phyloP scores from a whole-genome alignment of 805 yeast species.

The Cyberlindnera xylosilytica region DNA sequence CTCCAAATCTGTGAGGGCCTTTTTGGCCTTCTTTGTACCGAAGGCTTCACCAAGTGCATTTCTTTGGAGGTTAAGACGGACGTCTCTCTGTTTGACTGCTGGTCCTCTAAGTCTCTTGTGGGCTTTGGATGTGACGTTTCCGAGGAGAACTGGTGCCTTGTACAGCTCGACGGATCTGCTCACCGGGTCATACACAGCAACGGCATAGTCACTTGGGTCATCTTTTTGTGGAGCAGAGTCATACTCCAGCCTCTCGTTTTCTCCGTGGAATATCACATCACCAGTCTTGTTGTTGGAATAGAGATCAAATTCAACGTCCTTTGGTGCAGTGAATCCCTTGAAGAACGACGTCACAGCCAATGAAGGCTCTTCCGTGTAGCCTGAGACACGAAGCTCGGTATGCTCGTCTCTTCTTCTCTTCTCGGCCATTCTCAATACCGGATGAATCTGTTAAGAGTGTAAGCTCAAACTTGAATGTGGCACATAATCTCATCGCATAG shows the following conservation, averaged over 20 bases:
- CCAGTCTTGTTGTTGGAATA: constrained; percentile 39
- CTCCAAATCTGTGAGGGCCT: constrained; percentile 76
- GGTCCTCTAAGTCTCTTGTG: constrained; percentile 61
- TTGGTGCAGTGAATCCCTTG: constrained; percentile 68
- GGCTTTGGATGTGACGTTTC: constrained; percentile 61
- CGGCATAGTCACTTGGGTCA: constrained; percentile 48
- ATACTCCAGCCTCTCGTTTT: constrained; percentile 67
- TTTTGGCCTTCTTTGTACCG: constrained; percentile 95
- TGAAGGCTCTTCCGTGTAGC: constrained; percentile 39
- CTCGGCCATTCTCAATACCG: constrained; percentile 5
- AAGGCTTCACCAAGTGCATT: constrained; percentile 91
- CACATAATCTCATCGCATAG: constrained; percentile 1
- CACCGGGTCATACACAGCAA: constrained; percentile 77
- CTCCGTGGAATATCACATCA: constrained; percentile 70
- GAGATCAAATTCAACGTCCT: constrained; percentile 56
- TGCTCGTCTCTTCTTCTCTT: constrained; percentile 37
- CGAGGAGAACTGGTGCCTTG: constrained; percentile 59
- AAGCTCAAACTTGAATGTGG: not conserved
- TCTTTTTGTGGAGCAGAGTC: constrained; percentile 49
- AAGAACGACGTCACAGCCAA: constrained; percentile 70
- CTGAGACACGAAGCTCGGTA: constrained; percentile 39
- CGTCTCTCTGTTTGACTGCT: constrained; percentile 53
- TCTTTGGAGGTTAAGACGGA: constrained; percentile 55
- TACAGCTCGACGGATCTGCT: constrained; percentile 61
- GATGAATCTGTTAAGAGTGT: not conserved